Conservation (phyloP, 306 rosid genomes). For the Quercus robur region DNA sequence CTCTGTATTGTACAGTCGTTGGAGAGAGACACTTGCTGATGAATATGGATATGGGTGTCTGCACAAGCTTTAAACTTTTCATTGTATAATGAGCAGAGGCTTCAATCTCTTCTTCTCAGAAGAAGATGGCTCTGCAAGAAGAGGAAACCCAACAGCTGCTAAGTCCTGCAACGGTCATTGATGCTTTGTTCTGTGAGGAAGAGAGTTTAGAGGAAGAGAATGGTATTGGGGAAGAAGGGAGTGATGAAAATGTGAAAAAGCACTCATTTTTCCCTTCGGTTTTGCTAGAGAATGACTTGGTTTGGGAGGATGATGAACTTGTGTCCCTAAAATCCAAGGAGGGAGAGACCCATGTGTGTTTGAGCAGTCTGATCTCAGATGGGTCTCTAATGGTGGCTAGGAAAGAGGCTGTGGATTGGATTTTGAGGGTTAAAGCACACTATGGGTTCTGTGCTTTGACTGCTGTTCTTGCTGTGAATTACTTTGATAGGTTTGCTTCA, state of each 20-base stretch:
- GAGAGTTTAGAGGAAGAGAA: conserved; percentile 46
- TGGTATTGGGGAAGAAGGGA: conserved; percentile 27
- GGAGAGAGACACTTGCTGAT: conserved; percentile 32
- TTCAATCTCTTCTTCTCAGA: conserved; percentile 41
- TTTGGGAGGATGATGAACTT: conserved; percentile 66
- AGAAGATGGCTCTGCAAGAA: conserved; percentile 58
- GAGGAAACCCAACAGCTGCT: conserved; percentile 28
- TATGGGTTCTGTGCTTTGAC: conserved; percentile 76
- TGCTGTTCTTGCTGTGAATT: conserved; percentile 75
- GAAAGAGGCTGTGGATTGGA: conserved; percentile 65
- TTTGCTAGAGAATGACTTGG: conserved; percentile 49
- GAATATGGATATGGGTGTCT: conserved; percentile 50
- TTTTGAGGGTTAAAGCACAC: conserved; percentile 52
- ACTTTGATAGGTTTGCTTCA: conserved; percentile 77
- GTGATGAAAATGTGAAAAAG: conserved; percentile 27
- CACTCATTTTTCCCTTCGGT: conserved; percentile 35
- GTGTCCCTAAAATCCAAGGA: conserved; percentile 64
- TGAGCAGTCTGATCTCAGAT: conserved; percentile 22
- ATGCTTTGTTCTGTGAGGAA: conserved; percentile 68
- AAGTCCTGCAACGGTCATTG: conserved; percentile 44
- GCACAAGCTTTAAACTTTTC: conserved; percentile 12
- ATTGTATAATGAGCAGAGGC: conserved; percentile 28
- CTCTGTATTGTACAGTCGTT: conserved; percentile 5
- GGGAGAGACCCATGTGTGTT: conserved; percentile 40
- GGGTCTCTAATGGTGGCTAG: conserved; percentile 47